These are phyloP conservation scores for Allantophomopsis lycopodina DNA, from an alignment of 2,329 filamentous ascomycete genomes.

Conservation along the genomic window DNA sequence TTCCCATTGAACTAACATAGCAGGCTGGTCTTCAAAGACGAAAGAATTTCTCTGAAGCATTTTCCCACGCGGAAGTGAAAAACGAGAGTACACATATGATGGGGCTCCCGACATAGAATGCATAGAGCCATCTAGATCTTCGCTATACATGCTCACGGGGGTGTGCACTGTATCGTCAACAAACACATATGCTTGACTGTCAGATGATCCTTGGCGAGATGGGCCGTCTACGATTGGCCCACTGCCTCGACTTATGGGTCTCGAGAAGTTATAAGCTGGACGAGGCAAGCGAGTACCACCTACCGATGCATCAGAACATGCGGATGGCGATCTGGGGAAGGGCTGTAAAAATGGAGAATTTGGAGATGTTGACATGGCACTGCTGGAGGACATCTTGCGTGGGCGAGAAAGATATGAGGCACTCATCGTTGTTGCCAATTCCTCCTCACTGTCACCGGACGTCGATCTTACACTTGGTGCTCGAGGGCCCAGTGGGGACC, in stretches of 20 bases:
- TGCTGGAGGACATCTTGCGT: conserved; percentile 70
- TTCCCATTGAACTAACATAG: conserved; percentile 49
- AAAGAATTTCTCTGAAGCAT: conserved; percentile 55
- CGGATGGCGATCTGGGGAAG: conserved; percentile 67
- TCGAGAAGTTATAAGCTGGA: conserved; percentile 85
- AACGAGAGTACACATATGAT: conserved; percentile 81
- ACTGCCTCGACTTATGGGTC: conserved; percentile 67
- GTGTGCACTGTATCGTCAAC: conserved; percentile 54
- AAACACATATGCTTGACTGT: conserved; percentile 53
- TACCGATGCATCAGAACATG: conserved; percentile 67
- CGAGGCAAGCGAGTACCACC: conserved; percentile 44
- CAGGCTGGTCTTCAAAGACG: conserved; percentile 38
- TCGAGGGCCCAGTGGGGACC: conserved; percentile 13
- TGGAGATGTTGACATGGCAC: conserved; percentile 45
- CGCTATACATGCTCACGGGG: conserved; percentile 59
- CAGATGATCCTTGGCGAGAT: conserved; percentile 47
- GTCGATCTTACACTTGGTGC: conserved; percentile 48
- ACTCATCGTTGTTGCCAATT: conserved; percentile 39
- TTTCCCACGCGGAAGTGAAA: conserved; percentile 71
- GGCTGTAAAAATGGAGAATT: conserved; percentile 48
- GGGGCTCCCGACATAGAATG: conserved; percentile 38
- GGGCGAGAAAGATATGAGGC: conserved; percentile 49
- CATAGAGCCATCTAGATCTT: conserved; percentile 44
- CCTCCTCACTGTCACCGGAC: conserved; percentile 56
- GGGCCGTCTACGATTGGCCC: conserved; percentile 44